Evolutionary conservation across 495 filamentous ascomycete genomes (phyloP).

Genomic region (Penicillium simplicissimum): DNA sequence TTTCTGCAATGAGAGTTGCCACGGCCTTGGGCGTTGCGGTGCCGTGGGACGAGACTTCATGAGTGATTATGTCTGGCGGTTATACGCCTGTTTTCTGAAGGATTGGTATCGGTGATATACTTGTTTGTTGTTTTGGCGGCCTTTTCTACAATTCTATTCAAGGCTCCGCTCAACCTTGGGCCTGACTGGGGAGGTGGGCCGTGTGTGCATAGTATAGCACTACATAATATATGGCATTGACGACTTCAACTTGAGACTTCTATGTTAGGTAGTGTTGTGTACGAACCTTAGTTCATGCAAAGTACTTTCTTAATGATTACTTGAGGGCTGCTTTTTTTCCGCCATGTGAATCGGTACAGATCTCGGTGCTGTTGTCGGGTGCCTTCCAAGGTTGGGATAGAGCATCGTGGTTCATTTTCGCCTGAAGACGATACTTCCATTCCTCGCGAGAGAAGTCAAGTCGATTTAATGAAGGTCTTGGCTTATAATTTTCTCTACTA

Average conservation of each 20-base stretch:
- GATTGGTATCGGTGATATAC: neutral
- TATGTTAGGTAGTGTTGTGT: too few species aligned
- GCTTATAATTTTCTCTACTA: too few species aligned
- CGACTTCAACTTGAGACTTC: neutral
- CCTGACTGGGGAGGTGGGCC: neutral
- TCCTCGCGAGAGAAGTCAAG: too few species aligned
- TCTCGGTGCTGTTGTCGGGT: too few species aligned
- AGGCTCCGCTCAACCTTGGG: neutral
- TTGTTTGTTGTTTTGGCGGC: neutral
- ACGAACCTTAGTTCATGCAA: too few species aligned
- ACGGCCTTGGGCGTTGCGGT: constrained; percentile 48
- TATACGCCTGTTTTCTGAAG: neutral
- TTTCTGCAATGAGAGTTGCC: constrained; percentile 55
- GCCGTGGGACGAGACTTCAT: constrained; percentile 31
- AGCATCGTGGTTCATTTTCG: too few species aligned
- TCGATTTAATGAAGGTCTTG: too few species aligned
- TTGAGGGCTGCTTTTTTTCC: too few species aligned
- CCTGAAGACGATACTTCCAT: too few species aligned
- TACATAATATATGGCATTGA: constrained; percentile 10
- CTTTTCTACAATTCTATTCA: neutral
- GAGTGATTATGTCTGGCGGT: neutral
- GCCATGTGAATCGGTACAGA: too few species aligned
- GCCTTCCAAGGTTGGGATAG: too few species aligned
- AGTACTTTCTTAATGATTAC: too few species aligned
- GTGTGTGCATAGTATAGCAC: constrained; percentile 3